Evolutionary conservation across 768 basidiomycete genomes (phyloP), one percentile per base, ranked within the genome.

Genomic region (Paxillus ammoniavirescens): DNA sequence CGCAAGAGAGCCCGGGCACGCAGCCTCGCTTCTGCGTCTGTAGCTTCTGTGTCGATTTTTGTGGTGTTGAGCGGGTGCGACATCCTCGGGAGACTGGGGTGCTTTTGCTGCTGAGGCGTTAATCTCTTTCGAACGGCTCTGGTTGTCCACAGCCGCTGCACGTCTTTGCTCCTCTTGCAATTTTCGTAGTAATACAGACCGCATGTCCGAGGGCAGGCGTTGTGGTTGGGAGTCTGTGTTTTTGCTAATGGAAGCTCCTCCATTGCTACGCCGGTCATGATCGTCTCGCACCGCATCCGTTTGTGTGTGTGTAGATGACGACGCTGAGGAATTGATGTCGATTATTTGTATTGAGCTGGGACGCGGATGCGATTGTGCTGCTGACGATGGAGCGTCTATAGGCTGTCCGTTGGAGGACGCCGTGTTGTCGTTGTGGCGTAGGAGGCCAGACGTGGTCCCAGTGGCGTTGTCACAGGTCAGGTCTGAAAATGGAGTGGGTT

Each of bases 1-100:
- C 73, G 77, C 57, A 83, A 59, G 53, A 72, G 78, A 38, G 79
- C 77, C 60, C 77, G 77, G 47, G 65, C 67, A 48, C 81, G 77
- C 57, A 83, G 68, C 51, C 68, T 71, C 45, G 71, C 72, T 59
- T 84, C 82, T 49, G 71, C 67, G 56, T 42, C 58, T 26, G 9
- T 18, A 10, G 8, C 26, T 13, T 50, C 50, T 26, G 33, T 17
- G 36, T 17, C 15, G 35, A n/a, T 13, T 17, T 14, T 40, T 40
- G n/a, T 26, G 26, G 6, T 26, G 26, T 5, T 26, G 26, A 6
- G 26, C 1, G 4, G 26, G 26, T 26, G 26, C 2, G 50, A 26
- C 33, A 7, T 13, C 18, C 9, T 8, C 4, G 45, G 13, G 60
- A 31, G 48, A 21, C 43, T 37, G 42, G 53, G 61, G 52, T 45